Percentiles rank a stretch among this genome's conserved stretches.
These are phyloP conservation scores for Colletotrichum kahawae DNA, from an alignment of 2,329 filamentous ascomycete genomes.

Conservation along the genomic window DNA sequence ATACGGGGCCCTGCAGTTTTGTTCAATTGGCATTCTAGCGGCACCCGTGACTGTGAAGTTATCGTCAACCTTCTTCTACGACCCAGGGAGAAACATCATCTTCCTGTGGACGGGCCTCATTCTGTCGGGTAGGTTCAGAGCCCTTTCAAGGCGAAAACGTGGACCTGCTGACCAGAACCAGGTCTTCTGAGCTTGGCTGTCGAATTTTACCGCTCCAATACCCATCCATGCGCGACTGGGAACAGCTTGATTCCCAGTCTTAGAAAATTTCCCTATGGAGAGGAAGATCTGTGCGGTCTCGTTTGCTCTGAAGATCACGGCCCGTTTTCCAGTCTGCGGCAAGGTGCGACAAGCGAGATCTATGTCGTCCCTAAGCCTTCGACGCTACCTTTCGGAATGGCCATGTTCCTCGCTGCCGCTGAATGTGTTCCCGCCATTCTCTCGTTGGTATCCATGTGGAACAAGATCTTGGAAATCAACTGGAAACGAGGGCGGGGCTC, in stretches of 20 bases:
- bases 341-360: slow-evolving; percentile 62
- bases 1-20: slow-evolving; percentile 71
- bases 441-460: slow-evolving; percentile 65
- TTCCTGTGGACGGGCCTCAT: slow-evolving; percentile 69
- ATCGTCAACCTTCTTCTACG: slow-evolving; percentile 68
- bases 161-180: slow-evolving; percentile 25
- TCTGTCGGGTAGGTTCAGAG: slow-evolving; percentile 53
- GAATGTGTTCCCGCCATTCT: slow-evolving; percentile 70
- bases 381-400: slow-evolving; percentile 61
- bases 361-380: slow-evolving; percentile 65
- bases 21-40: slow-evolving; percentile 68
- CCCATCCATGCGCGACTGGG: slow-evolving; percentile 46
- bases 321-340: slow-evolving; percentile 60
- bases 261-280: slow-evolving; percentile 48
- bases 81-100: slow-evolving; percentile 68
- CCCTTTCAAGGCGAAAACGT: neutral
- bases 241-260: slow-evolving; percentile 41
- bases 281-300: slow-evolving; percentile 48
- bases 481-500: slow-evolving; percentile 50
- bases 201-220: slow-evolving; percentile 64
- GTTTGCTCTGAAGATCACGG: slow-evolving; percentile 48
- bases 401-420: slow-evolving; percentile 65
- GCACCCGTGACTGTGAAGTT: slow-evolving; percentile 66
- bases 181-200: slow-evolving; percentile 66
- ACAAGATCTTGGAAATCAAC: slow-evolving; percentile 67